Percentiles rank a stretch among this genome's conserved stretches.
These are phyloP conservation scores for Gaultheria prostrata DNA, from an alignment of 148 eudicot genomes.

Conservation along the genomic window DNA sequence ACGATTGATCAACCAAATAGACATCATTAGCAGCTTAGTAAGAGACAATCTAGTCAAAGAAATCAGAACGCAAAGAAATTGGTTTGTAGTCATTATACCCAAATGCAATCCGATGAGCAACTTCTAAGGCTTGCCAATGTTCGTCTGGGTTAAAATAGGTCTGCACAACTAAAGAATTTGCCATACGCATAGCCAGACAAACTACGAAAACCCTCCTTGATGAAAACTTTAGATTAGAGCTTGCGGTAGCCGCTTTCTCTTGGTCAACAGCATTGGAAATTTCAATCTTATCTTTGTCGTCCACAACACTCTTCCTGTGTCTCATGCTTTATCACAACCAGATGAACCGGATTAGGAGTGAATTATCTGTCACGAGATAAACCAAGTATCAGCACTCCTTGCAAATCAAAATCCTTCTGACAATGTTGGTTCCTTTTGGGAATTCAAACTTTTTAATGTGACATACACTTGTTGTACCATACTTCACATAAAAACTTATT, in stretches of 20 bases:
- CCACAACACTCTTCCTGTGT: conserved; percentile 34
- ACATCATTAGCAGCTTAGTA: conserved; percentile 17
- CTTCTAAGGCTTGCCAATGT: conserved; percentile 96
- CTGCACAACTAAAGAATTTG: conserved; percentile 74
- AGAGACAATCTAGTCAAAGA: conserved; percentile 7
- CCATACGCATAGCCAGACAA: conserved; percentile 51
- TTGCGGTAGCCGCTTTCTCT: conserved; percentile 19
- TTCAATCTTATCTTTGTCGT: conserved; percentile 14
- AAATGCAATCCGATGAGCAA: conserved; percentile 74
- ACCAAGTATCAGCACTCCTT: background rate
- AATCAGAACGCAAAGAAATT: background rate
- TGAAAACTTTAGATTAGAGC: conserved; percentile 26
- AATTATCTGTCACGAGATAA: background rate
- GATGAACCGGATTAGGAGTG: background rate
- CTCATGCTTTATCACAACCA: conserved; percentile 39
- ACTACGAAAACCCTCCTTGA: conserved; percentile 42
- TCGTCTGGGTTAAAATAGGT: conserved; percentile 97
- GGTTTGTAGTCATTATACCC: conserved; percentile 42
- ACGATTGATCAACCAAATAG: conserved; percentile 18
- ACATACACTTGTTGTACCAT: background rate
- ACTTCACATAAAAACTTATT: background rate
- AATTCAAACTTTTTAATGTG: background rate
- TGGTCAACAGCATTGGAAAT: conserved; percentile 16
- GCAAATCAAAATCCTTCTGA: background rate
- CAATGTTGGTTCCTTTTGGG: background rate